phyloP scores from a whole-genome alignment of 805 yeast genomes.

The Millerago galiae region DNA sequence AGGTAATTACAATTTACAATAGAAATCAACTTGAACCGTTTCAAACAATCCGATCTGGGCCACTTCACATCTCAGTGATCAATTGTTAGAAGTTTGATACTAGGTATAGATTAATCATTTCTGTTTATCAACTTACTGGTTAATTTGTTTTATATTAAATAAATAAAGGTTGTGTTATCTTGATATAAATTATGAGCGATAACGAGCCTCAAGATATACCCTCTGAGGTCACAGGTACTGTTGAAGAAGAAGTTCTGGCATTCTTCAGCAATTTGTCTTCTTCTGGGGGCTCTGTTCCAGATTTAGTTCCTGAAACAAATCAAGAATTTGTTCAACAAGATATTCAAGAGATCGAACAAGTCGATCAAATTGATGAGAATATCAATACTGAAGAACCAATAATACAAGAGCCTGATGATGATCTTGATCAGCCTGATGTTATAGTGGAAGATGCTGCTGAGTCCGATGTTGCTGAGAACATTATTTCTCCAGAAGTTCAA shows the following conservation, averaged over 20 bases:
- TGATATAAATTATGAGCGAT: background rate
- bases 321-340: background rate
- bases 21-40: background rate
- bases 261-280: too few species aligned
- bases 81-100: background rate
- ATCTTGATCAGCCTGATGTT: background rate
- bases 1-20: background rate
- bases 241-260: background rate
- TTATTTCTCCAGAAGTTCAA: slow-evolving; percentile 1
- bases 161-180: background rate
- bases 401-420: background rate
- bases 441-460: background rate
- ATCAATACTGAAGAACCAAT: background rate
- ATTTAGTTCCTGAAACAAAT: background rate
- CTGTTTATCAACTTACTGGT: background rate
- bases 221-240: background rate
- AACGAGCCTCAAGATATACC: background rate
- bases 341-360: background rate
- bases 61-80: background rate
- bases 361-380: background rate
- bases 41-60: background rate
- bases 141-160: background rate
- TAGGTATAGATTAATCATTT: background rate
- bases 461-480: background rate
- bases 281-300: background rate